Conservation (phyloP, 805 yeast species). For the Zygoascus tannicola region DNA sequence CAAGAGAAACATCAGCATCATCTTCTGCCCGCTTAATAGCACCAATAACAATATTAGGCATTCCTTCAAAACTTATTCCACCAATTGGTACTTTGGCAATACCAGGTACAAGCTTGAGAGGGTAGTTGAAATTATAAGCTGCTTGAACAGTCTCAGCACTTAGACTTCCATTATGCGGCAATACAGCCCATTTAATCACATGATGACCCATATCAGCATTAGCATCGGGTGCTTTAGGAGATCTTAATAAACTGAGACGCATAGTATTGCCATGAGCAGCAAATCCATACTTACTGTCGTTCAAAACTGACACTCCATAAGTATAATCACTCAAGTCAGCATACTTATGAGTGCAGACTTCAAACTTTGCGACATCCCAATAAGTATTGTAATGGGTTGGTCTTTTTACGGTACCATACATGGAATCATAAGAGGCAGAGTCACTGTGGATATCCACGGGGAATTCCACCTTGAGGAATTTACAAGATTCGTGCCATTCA, state of each 20-base stretch:
- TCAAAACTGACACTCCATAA: conserved; percentile 83
- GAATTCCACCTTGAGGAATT: conserved; percentile 88
- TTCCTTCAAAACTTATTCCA: conserved; percentile 35
- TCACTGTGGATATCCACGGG: conserved; percentile 78
- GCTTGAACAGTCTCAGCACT: conserved; percentile 56
- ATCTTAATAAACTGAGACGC: conserved; percentile 75
- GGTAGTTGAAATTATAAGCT: conserved; percentile 73
- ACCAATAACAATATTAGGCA: conserved; percentile 54
- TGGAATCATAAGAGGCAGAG: conserved; percentile 82
- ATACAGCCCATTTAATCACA: conserved; percentile 68
- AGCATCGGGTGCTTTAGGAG: conserved; percentile 92
- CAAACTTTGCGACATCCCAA: conserved; percentile 97
- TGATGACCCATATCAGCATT: conserved; percentile 90
- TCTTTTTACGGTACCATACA: conserved; percentile 81
- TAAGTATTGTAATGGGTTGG: conserved; percentile 92
- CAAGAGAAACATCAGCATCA: conserved; percentile 39
- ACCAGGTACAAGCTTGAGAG: conserved; percentile 19
- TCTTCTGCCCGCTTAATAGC: conserved; percentile 82
- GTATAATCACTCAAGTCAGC: conserved; percentile 80
- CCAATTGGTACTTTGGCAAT: conserved; percentile 8
- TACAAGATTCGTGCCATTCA: conserved; percentile 79
- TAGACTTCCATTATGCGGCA: conserved; percentile 69
- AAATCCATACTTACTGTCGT: conserved; percentile 85
- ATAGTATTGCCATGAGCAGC: conserved; percentile 83
- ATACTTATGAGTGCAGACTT: conserved; percentile 88